Conservation (phyloP, 176 grass and related monocot species). For the Oryza rufipogon region DNA sequence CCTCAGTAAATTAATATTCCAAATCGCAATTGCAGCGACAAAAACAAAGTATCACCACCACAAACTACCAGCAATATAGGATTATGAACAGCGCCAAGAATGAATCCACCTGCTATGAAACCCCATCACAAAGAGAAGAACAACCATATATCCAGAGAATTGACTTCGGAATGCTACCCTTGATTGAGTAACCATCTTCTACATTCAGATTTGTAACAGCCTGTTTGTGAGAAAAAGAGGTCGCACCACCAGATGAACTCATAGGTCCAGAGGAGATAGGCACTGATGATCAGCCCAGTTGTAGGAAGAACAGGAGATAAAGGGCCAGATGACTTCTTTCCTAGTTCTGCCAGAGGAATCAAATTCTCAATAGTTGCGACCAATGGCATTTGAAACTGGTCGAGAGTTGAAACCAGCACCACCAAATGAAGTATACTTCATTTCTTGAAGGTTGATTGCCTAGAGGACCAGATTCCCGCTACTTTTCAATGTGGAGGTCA, state of each 20-base stretch:
- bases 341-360: background rate
- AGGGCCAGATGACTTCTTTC: slow-evolving; percentile 60
- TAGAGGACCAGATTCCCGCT: too few species aligned
- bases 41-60: too few species aligned
- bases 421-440: background rate
- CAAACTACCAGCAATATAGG: too few species aligned
- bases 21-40: too few species aligned
- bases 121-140: slow-evolving; percentile 68
- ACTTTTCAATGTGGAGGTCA: slow-evolving; percentile 46
- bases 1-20: too few species aligned
- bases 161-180: slow-evolving; percentile 52
- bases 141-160: slow-evolving; percentile 49
- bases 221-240: slow-evolving; percentile 64
- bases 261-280: too few species aligned
- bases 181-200: slow-evolving; percentile 60
- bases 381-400: slow-evolving; percentile 50
- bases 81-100: too few species aligned
- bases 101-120: slow-evolving; percentile 49
- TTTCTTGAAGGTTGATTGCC: too few species aligned
- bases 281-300: slow-evolving; percentile 59
- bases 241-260: background rate
- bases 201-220: slow-evolving; percentile 69
- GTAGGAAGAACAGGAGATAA: slow-evolving; percentile 68
- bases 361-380: slow-evolving; percentile 32
- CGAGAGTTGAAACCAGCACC: slow-evolving; percentile 61